Evolutionary conservation across 805 yeast species (phyloP).

Genomic region (Grigorovia yakushimaensis): DNA sequence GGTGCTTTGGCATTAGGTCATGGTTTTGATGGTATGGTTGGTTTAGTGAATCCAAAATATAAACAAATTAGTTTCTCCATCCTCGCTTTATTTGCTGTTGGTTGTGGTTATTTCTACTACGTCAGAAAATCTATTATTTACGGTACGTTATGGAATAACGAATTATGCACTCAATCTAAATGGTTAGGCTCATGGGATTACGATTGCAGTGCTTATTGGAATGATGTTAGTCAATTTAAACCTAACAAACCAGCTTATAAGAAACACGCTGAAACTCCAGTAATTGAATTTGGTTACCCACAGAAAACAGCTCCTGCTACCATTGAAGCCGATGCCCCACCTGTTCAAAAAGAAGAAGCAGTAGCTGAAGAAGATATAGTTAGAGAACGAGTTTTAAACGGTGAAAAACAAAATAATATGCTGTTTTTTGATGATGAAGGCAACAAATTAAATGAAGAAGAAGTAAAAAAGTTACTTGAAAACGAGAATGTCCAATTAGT

Average conservation of each 20-base stretch:
- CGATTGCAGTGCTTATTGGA: slow-evolving; percentile 56
- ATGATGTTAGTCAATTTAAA: slow-evolving; percentile 18
- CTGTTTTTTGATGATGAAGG: slow-evolving; percentile 33
- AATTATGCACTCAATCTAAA: slow-evolving; percentile 52
- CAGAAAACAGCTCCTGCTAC: background rate
- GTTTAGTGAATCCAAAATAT: slow-evolving; percentile 26
- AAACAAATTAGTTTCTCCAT: slow-evolving; percentile 35
- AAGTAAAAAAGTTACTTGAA: slow-evolving; percentile 20
- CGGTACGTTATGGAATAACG: slow-evolving; percentile 72
- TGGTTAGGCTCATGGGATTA: slow-evolving; percentile 74
- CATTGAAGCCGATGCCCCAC: background rate
- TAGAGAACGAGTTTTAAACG: background rate
- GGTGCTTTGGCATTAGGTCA: slow-evolving; percentile 69
- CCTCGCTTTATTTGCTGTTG: slow-evolving; percentile 39
- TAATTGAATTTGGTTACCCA: slow-evolving; percentile 2
- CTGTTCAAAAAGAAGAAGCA: slow-evolving; percentile 1
- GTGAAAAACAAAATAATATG: slow-evolving; percentile 9
- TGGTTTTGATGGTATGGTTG: slow-evolving; percentile 41
- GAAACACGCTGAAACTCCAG: background rate
- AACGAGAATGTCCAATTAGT: slow-evolving; percentile 17
- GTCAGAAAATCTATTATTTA: slow-evolving; percentile 64
- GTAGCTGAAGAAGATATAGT: slow-evolving; percentile 5
- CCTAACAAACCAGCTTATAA: slow-evolving; percentile 3
- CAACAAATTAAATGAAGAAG: slow-evolving; percentile 27
- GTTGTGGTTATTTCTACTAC: slow-evolving; percentile 46